Percentiles rank a stretch among this genome's conserved stretches.
phyloP scores from a whole-genome alignment of 257 asterid species.

The Petrea volubilis region DNA sequence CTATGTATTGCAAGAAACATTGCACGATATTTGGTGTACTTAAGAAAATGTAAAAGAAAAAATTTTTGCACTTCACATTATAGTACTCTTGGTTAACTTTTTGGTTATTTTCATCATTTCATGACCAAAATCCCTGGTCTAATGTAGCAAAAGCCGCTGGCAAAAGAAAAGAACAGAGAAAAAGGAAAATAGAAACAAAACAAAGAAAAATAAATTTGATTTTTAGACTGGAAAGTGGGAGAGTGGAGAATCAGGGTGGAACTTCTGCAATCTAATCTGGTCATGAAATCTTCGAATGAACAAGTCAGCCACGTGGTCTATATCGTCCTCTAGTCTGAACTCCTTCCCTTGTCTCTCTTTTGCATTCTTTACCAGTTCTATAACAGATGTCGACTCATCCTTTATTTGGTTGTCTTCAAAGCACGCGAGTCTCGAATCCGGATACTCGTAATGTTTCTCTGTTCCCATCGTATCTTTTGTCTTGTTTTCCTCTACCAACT shows the following conservation, averaged over 20 bases:
- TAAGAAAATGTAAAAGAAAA: not conserved
- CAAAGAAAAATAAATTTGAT: not conserved
- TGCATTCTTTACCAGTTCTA: slow-evolving; percentile 22
- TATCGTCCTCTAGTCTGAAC: slow-evolving; percentile 32
- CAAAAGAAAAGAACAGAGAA: not conserved
- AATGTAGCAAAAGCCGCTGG: too few species aligned
- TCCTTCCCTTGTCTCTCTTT: slow-evolving; percentile 27
- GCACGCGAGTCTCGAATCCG: not conserved
- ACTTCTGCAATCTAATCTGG: slow-evolving; percentile 38
- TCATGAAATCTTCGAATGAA: slow-evolving; percentile 42
- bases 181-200: not conserved
- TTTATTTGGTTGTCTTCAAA: not conserved
- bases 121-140: too few species aligned
- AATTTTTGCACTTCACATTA: not conserved
- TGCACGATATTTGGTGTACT: not conserved
- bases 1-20: not conserved
- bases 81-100: too few species aligned
- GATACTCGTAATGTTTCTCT: not conserved
- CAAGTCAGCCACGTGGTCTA: slow-evolving; percentile 40
- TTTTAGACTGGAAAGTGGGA: not conserved
- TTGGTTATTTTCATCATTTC: too few species aligned
- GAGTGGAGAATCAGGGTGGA: not conserved
- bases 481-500: not conserved
- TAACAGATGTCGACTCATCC: slow-evolving; percentile 11
- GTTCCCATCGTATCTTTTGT: too few species aligned